Percentiles rank a stretch among this genome's conserved stretches.
Evolutionary conservation across 192 early-diverging fungal species (phyloP).

Genomic region (Coemansia biformis): DNA sequence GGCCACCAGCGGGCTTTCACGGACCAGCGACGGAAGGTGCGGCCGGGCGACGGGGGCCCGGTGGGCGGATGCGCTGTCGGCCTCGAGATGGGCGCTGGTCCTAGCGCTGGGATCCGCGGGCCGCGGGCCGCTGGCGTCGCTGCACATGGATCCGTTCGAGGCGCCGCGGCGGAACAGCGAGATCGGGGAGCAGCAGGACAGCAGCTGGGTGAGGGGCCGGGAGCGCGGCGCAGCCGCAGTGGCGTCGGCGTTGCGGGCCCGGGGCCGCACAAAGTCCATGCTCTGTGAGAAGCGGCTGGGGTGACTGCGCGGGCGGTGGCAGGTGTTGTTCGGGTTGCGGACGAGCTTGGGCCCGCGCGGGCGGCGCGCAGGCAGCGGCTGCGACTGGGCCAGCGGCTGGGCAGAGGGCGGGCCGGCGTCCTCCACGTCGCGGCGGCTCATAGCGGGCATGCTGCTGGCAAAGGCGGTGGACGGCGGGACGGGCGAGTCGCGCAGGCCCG

Average conservation of each 20-base stretch:
- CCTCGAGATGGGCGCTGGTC: neutral
- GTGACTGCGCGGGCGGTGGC: conserved; percentile 32
- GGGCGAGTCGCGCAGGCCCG: conserved; percentile 15
- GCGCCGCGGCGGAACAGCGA: conserved; percentile 42
- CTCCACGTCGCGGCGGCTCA: conserved; percentile 29
- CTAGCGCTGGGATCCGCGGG: neutral
- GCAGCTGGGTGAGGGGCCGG: conserved; percentile 9
- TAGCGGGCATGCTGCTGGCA: conserved; percentile 18
- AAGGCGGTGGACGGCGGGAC: conserved; percentile 6
- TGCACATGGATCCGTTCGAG: conserved; percentile 40
- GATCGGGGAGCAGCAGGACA: conserved; percentile 48
- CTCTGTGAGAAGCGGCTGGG: conserved; percentile 35
- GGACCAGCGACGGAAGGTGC: neutral
- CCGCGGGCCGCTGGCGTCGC: conserved; percentile 28
- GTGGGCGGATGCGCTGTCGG: neutral
- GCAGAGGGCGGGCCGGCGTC: conserved; percentile 14
- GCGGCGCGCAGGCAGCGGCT: conserved; percentile 5
- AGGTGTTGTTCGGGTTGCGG: conserved; percentile 42
- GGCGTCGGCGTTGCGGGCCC: conserved; percentile 4
- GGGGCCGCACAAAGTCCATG: conserved; percentile 44
- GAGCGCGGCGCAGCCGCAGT: no score
- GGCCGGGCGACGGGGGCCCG: no score
- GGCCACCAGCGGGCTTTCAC: neutral
- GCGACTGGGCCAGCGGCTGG: conserved; percentile 5
- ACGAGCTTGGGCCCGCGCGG: conserved; percentile 45